A percentile compares a stretch with the other conserved stretches of the same genome.
phyloP scores from a whole-genome alignment of 2,329 filamentous ascomycete species.

The Penicillium sp. region DNA sequence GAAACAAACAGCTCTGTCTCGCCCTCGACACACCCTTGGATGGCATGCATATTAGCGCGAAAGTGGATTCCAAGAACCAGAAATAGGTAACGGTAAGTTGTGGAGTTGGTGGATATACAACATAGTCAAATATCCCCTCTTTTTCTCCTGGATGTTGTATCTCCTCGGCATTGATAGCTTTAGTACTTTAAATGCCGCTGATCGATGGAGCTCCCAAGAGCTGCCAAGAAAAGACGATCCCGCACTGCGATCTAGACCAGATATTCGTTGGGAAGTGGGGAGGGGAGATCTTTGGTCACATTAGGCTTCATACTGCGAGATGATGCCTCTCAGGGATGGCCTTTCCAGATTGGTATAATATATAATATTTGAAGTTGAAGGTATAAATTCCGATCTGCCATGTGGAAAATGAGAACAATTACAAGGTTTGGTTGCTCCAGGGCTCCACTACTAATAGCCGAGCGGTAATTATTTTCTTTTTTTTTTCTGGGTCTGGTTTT shows the following conservation, averaged over 20 bases:
- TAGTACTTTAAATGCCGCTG: neutral
- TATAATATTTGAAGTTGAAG: neutral
- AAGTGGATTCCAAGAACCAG: neutral
- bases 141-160: neutral
- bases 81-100: neutral
- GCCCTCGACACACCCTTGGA: neutral
- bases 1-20: neutral
- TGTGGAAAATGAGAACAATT: neutral
- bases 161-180: neutral
- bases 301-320: neutral
- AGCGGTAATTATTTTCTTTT: neutral
- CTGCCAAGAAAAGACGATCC: neutral
- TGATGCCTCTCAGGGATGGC: neutral
- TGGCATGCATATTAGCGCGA: neutral
- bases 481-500: neutral
- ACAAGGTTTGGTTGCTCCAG: neutral
- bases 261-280: neutral
- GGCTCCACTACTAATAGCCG: constrained; percentile 2
- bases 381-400: neutral
- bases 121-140: neutral
- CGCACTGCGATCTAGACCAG: constrained; percentile 1
- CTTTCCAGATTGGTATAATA: neutral
- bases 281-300: neutral
- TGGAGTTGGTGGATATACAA: neutral
- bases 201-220: neutral